phyloP scores from a whole-genome alignment of 495 filamentous ascomycete genomes.

The Lentithecium fluviatile region DNA sequence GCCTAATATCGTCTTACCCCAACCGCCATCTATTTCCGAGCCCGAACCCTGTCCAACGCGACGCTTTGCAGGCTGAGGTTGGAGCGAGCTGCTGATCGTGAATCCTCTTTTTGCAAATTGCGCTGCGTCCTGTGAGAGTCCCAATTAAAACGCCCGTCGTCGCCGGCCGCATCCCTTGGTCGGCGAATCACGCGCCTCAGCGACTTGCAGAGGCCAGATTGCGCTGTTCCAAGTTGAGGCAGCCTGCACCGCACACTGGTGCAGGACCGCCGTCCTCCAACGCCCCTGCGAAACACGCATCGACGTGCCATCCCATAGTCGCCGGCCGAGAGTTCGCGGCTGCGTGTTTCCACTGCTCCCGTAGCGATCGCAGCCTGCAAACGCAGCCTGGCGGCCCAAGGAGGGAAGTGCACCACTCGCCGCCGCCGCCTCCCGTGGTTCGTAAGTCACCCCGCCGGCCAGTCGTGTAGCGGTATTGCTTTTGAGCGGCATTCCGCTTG shows the following conservation, averaged over 20 bases:
- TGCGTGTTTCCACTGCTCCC: conserved; percentile 22
- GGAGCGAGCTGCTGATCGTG: conserved; percentile 22
- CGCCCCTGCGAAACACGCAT: conserved; percentile 37
- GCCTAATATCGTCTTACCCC: conserved; percentile 33
- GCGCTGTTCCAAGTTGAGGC: conserved; percentile 35
- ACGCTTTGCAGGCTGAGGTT: conserved; percentile 26
- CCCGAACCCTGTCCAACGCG: conserved; percentile 34
- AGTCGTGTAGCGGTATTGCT: conserved; percentile 20
- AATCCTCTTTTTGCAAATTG: conserved; percentile 29
- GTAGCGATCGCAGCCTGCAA: conserved; percentile 4
- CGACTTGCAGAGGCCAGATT: conserved; percentile 31
- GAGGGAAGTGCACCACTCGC: conserved; percentile 15
- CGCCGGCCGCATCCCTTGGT: conserved; percentile 17
- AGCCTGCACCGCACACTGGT: conserved; percentile 38
- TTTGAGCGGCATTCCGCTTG: conserved; percentile 29
- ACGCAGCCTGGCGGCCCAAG: conserved; percentile 24
- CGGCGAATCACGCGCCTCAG: conserved; percentile 22
- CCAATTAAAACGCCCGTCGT: conserved; percentile 18
- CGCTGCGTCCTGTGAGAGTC: conserved; percentile 31
- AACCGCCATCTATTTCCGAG: conserved; percentile 29
- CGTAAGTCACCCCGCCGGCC: conserved; percentile 15
- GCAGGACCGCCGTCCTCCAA: conserved; percentile 31
- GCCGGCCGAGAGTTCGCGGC: conserved; percentile 18
- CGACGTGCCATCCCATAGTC: conserved; percentile 9
- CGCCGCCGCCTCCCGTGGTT: conserved; percentile 4